Evolutionary conservation across 495 filamentous ascomycete genomes (phyloP).

Genomic region (Podospora sp.): DNA sequence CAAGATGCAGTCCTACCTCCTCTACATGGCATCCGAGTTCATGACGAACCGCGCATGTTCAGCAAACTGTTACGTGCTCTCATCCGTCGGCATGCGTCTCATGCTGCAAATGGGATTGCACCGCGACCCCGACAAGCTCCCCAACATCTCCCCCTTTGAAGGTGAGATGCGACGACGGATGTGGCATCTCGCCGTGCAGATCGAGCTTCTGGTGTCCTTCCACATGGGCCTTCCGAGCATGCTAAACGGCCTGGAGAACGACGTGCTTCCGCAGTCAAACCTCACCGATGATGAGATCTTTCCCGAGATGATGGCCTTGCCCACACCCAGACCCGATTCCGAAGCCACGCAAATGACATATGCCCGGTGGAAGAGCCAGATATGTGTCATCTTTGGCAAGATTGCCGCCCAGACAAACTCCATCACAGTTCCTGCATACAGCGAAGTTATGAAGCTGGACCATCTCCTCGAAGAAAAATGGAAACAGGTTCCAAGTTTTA

Average conservation of each 20-base stretch:
- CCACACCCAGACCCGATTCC: conserved; percentile 43
- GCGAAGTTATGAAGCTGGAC: conserved; percentile 69
- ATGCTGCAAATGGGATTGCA: conserved; percentile 61
- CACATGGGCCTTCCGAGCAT: conserved; percentile 58
- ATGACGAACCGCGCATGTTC: conserved; percentile 46
- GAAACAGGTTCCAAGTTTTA: conserved; percentile 57
- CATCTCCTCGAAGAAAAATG: conserved; percentile 60
- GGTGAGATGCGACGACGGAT: conserved; percentile 59
- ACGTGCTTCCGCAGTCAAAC: conserved; percentile 50
- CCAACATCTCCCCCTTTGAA: conserved; percentile 55
- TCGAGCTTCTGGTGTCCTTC: conserved; percentile 55
- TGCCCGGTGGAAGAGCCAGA: conserved; percentile 47
- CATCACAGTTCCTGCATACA: conserved; percentile 54
- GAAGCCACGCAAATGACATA: conserved; percentile 55
- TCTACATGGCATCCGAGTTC: conserved; percentile 53
- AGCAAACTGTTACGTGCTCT: conserved; percentile 52
- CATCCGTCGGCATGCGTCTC: conserved; percentile 51
- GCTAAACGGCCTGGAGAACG: conserved; percentile 51
- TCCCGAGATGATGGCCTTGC: conserved; percentile 45
- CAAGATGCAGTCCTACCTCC: conserved; percentile 52
- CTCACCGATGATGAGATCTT: conserved; percentile 54
- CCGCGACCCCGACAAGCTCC: conserved; percentile 52
- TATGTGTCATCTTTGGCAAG: conserved; percentile 42
- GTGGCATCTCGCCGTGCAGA: conserved; percentile 54
- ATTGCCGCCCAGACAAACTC: conserved; percentile 46